Evolutionary conservation across 2,329 filamentous ascomycete genomes (phyloP), one percentile per base, ranked within the genome.

Genomic region (Ramichloridium luteum): DNA sequence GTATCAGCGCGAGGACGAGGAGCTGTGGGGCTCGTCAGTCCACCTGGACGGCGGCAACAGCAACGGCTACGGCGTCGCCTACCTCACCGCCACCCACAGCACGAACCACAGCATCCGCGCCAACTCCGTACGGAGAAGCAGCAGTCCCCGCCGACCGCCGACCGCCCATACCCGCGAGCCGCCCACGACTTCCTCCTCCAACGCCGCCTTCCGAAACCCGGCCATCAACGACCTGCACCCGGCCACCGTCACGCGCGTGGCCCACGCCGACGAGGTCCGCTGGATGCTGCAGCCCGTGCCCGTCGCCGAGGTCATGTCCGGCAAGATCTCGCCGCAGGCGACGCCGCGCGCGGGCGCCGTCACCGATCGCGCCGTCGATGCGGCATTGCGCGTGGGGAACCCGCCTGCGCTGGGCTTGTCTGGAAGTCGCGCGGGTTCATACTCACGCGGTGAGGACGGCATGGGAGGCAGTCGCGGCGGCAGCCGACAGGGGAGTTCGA

Each of bases 281-380:
- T 94, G 86, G 86, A 93, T 94, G 85, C 64, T 93, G 31, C 83
- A 93, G 50, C 86, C 86, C 2, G 84, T 85, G 1, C 86, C 86
- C n/a, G 73, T 78, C 18, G 84, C 86, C 35, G 85, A 79, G 54
- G 68, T 93, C 37, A 94, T 94, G 86, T 80, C 80, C 42, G 86
- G 85, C 43, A 90, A 86, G 54, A 72, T 81, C 20, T 43, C 35
- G 15, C 25, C 26, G 30, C 40, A 33, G 35, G 36, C 26, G 33
- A 35, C 32, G 27, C 27, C 32, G 48, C 6, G 50, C 49, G 3
- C 39, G 58, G 28, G 56, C 58, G 8, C 20, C 33, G 51, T 57
- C 30, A 63, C 59, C 44, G 48, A 50, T 9, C 48, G 47, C 23
- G 51, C 56, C 20, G 36, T 58, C 23, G 51, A 54, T 37, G 48